Base-by-base conservation (phyloP, 192 early-diverging fungal species). In the Rhizophagus sp. region DNA sequence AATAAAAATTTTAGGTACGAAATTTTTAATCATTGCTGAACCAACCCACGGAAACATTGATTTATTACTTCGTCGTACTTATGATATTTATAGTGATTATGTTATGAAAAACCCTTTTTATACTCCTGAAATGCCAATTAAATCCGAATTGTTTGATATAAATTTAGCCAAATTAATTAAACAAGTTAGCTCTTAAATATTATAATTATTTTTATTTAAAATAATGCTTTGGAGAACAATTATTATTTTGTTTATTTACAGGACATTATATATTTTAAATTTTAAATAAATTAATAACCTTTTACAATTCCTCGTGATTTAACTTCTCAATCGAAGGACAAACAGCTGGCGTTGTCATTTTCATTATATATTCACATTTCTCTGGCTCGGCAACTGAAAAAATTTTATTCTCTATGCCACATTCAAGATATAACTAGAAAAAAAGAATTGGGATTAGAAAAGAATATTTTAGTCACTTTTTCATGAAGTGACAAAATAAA, bases 61-160 rank as follows among this genome's bases (percentile, higher is more conserved):
- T 77, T 82, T 79, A 2, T 77, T 87, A 4, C 86, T 94, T 86
- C 85, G 88, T 62, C 87, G 87, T 33, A 87, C 96, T 30, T 98
- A 98, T 71, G 93, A 93, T 62, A 84, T 93, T n/a, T 98, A 98
- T 83, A 91, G 95, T 76, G 97, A 98, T 82, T 99, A 93, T 83
- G 97, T 94, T 30, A 97, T 99, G 92, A 99, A 99, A 88, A 99
- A 97, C 81, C 98, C 98, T 49, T 99, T 99, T 83, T 96, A 98
- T 88, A 97, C 92, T 76, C 93, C 96, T 22, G 98, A 99, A 82
- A 99, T 99, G 98, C 98, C 98, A 33, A 96, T 99, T 80, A 93
- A 96, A 24, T 94, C 93, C 0, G 98, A 99, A 76, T 88, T 97
- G 80, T 99, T 99, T 90, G 98, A 99, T 83, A 71, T 89, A 17